phyloP scores from a whole-genome alignment of 345 rosid species.

The Rubroshorea leprosula region DNA sequence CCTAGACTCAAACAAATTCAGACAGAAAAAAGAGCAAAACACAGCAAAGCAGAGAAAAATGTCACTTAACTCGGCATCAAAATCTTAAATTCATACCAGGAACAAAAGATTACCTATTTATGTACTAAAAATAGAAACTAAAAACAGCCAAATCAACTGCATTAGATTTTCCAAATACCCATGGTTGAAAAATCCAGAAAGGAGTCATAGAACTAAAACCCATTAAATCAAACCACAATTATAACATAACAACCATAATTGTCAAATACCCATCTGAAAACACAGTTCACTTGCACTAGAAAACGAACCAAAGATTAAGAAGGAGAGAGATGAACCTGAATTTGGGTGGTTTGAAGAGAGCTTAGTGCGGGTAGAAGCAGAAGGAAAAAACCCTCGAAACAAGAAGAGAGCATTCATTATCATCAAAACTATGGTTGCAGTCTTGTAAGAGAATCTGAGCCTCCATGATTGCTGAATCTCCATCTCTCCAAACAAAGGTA shows the following conservation, averaged over 20 bases:
- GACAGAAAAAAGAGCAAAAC: too few relatives aligned
- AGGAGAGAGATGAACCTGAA: conserved; percentile 32
- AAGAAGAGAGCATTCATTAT: conserved; percentile 54
- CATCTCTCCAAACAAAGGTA: conserved; percentile 15
- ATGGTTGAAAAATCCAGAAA: neutral
- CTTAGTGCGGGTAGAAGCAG: conserved; percentile 34
- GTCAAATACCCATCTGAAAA: neutral
- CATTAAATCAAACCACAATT: neutral
- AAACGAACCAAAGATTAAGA: neutral
- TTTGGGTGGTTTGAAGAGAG: conserved; percentile 28
- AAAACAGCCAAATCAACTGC: too few relatives aligned
- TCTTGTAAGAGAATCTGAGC: conserved; percentile 67
- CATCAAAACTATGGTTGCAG: conserved; percentile 59
- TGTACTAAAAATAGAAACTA: neutral
- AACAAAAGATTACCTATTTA: neutral
- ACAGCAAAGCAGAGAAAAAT: too few relatives aligned
- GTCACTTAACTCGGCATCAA: neutral
- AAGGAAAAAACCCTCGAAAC: conserved; percentile 53
- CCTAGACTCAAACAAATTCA: too few relatives aligned
- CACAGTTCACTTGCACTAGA: neutral
- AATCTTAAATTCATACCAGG: neutral
- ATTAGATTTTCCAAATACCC: too few relatives aligned
- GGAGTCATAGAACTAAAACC: neutral
- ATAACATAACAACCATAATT: neutral
- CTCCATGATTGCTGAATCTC: conserved; percentile 55